These are phyloP conservation scores for Saccharomyces mikatae DNA, from an alignment of 805 yeast genomes.

Conservation along the genomic window DNA sequence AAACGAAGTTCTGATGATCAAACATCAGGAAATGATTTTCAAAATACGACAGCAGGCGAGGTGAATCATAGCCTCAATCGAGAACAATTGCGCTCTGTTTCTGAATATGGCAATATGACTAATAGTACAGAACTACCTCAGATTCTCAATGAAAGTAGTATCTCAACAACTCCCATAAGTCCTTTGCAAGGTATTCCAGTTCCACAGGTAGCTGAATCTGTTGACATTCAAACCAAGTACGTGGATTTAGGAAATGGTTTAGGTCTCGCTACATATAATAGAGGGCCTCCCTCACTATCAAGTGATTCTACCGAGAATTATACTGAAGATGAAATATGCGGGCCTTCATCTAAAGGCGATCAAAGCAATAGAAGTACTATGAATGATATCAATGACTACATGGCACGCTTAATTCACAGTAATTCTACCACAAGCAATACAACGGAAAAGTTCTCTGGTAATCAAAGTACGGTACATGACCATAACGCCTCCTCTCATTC, in stretches of 20 bases:
- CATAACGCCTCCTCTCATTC: neutral
- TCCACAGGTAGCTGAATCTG: neutral
- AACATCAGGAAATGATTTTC: neutral
- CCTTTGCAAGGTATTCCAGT: neutral
- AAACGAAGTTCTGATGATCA: neutral
- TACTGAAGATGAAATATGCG: slow-evolving; percentile 12
- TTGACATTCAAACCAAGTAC: slow-evolving; percentile 9
- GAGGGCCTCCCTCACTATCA: slow-evolving; percentile 34
- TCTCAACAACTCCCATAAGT: neutral
- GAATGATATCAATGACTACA: slow-evolving; percentile 16
- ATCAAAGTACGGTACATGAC: neutral
- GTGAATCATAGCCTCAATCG: neutral
- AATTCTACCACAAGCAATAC: slow-evolving; percentile 11
- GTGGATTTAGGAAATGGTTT: slow-evolving; percentile 31
- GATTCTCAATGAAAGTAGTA: neutral
- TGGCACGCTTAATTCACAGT: slow-evolving; percentile 22
- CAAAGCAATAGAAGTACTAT: slow-evolving; percentile 6
- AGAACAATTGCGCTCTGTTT: neutral
- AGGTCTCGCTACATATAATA: slow-evolving; percentile 29
- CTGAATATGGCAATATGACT: neutral
- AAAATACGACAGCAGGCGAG: neutral
- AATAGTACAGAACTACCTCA: neutral
- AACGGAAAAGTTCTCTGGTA: neutral
- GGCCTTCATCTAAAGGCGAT: slow-evolving; percentile 7
- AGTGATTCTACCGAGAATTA: slow-evolving; percentile 29